Conservation (phyloP, 495 filamentous ascomycete genomes). For the Choiromyces venosus region DNA sequence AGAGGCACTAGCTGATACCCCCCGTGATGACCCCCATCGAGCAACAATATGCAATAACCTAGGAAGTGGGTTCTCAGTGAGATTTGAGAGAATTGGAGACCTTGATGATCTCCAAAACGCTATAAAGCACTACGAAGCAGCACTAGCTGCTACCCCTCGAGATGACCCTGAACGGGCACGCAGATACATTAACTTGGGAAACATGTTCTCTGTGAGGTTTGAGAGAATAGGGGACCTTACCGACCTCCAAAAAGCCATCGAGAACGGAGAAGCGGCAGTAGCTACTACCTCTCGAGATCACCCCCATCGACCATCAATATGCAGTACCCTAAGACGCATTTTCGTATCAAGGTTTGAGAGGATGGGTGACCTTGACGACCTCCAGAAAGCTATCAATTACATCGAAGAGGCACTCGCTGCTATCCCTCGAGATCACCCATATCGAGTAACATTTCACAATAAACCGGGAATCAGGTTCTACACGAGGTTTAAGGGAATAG, state of each 20-base stretch:
- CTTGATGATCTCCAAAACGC: not conserved
- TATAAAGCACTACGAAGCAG: not conserved
- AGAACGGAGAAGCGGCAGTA: not conserved
- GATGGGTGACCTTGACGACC: no score
- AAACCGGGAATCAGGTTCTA: not conserved
- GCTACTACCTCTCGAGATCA: no score
- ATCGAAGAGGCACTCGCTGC: no score
- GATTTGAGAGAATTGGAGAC: not conserved
- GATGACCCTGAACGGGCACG: not conserved
- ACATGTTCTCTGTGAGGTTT: no score
- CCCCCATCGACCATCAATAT: no score
- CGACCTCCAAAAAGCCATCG: conserved; percentile 7
- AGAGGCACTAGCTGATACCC: not conserved
- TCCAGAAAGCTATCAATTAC: no score
- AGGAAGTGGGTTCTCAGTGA: not conserved
- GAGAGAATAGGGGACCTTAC: no score
- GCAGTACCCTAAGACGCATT: no score
- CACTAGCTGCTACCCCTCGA: not conserved
- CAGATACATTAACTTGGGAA: not conserved
- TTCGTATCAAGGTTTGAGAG: no score
- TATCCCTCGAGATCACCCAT: no score
- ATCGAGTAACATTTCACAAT: not conserved
- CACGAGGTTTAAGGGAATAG: not conserved
- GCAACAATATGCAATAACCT: not conserved
- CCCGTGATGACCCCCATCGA: not conserved